Evolutionary conservation across 768 basidiomycete species (phyloP), one percentile per base, ranked within the genome.

Genomic region (Suillus cothurnatus): DNA sequence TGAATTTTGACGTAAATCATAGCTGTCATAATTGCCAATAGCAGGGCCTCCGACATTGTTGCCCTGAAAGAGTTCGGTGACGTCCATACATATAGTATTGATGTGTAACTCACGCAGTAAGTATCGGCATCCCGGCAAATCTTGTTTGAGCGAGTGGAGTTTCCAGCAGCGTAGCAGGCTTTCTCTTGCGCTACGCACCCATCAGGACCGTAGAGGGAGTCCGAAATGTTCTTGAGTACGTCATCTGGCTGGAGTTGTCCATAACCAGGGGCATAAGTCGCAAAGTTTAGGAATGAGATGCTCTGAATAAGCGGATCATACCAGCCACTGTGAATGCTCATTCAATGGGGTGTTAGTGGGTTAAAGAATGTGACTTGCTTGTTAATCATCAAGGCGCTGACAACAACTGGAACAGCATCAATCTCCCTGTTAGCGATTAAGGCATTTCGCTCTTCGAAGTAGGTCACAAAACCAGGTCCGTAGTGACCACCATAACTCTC

Each of bases 401-500:
- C 85, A 4, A 78, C 71, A 57, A 91, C 76, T 47, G 78, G 75
- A 63, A 85, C 85, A 1, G 85, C 89, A 23, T 80, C 49, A 6
- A 89, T 67, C 4, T 69, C 62, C 6, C 84, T 84, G 8, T 69
- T 71, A 11, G 76, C 67, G 59, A 90, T 89, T 58, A 81, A 73
- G 1, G 77, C 75, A 56, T 89, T 90, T 72, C 89, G 88, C 62
- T 87, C 75, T 38, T 88, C 80, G 69, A 91, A 90, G 70, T 82
- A 89, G 5, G 85, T 85, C 36, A 87, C 86, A 66, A 89, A 89
- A 58, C 79, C 79, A 4, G 88, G 87, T 1, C 85, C 88, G 70
- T 88, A 90, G 69, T 90, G 88, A 0, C 88, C 88, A 8, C 88
- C 89, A 62, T 88, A 90, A 58, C 86, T 87, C 71, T 90, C 88